Evolutionary conservation across 108 stramenopile genomes (phyloP), one percentile per base, ranked within the genome.

Genomic region (Skeletonema costatum): DNA sequence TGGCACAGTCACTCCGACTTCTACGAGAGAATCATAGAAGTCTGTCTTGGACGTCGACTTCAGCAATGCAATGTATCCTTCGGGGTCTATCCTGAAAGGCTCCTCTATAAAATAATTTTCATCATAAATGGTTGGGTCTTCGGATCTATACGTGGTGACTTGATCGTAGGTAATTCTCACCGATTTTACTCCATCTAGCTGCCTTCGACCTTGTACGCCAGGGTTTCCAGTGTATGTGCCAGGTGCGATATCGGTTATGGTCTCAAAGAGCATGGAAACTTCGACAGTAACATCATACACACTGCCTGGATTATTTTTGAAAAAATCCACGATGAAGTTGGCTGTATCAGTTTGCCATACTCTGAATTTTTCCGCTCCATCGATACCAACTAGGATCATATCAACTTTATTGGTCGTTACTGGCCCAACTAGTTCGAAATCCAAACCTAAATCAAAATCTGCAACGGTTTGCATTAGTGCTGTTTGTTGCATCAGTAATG

Each of bases 141-240:
- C 10, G 6, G 56, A 25, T 29, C 29, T 58, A 33, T 73, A 80
- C 66, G 36, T 9, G 16, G 73, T 7, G 5, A n/a, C 56, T 63
- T 81, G 78, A 25, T 72, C 46, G 71, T 78, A 78, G 14, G 61
- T 60, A 29, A 78, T 39, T 41, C 6, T 29, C 56, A 58, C 56
- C 19, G 29, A 7, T 10, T 21, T 58, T 6, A 29, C 11, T 58
- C 10, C 56, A 6, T 58, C 56, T 0, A 25, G 56, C 11, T 25
- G 56, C 56, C 56, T 29, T 29, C 56, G 9, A 21, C 8, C 8
- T 10, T 29, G 56, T 11, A 21, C 8, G 8, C 56, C 56, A 4
- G 8, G 7, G 19, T 60, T 32, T 7, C 25, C 19, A 7, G 56
- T 29, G 11, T 25, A 6, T 1, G 56, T 58, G 25, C 56, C 11